These are phyloP conservation scores for Candida maesae DNA, from an alignment of 805 yeast species.

Conservation along the genomic window DNA sequence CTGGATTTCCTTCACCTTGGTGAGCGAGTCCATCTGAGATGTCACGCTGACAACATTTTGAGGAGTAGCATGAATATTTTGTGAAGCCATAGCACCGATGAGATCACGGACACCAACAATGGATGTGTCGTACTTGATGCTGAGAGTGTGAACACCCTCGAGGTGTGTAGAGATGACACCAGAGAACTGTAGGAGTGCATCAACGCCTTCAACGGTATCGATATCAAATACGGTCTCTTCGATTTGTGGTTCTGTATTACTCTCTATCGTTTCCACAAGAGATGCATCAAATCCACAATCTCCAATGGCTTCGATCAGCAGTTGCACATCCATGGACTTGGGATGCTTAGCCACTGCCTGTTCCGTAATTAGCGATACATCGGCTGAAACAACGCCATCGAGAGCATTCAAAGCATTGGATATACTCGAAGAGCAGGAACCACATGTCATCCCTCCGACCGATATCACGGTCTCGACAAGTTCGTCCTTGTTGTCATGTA, in stretches of 20 bases:
- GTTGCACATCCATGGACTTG: conserved; percentile 26
- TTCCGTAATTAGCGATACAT: conserved; percentile 75
- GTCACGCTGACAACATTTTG: conserved; percentile 48
- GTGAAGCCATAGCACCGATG: conserved; percentile 46
- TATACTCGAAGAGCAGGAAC: conserved; percentile 52
- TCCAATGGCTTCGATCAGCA: conserved; percentile 55
- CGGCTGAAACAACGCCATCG: conserved; percentile 49
- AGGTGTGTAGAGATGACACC: conserved; percentile 29
- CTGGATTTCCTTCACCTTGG: conserved; percentile 66
- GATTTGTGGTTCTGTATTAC: neutral
- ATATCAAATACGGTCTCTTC: conserved; percentile 29
- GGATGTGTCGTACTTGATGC: conserved; percentile 46
- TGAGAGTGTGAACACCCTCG: conserved; percentile 13
- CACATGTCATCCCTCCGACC: conserved; percentile 29
- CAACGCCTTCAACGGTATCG: conserved; percentile 40
- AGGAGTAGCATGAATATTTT: conserved; percentile 51
- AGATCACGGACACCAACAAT: conserved; percentile 62
- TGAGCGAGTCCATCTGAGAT: conserved; percentile 65
- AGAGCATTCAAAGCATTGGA: conserved; percentile 46
- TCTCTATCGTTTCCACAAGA: conserved; percentile 18
- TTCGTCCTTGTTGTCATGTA: neutral
- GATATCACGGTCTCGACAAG: conserved; percentile 16
- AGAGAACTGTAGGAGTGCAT: conserved; percentile 31
- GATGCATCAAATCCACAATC: conserved; percentile 71
- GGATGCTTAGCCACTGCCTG: conserved; percentile 58